Evolutionary conservation across 805 yeast genomes (phyloP).

Genomic region (Wickerhamomyces bovis): DNA sequence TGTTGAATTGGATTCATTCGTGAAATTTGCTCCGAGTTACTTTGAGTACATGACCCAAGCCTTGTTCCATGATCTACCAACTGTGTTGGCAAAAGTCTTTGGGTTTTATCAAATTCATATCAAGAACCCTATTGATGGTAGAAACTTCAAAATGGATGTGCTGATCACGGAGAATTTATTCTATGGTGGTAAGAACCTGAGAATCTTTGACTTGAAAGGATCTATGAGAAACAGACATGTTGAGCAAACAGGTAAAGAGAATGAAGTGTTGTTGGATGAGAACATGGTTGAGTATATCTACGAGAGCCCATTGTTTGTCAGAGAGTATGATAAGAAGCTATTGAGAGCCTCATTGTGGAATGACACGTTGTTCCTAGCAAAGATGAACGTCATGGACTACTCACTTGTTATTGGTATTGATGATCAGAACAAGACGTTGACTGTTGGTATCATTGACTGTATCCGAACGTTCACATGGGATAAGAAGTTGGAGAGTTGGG

Average conservation of each 20-base stretch:
- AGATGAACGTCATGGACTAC: constrained; percentile 98
- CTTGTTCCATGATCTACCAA: constrained; percentile 88
- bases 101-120: constrained; percentile 95
- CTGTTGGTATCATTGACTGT: constrained; percentile 93
- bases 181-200: constrained; percentile 69
- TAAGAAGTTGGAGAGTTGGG: constrained; percentile 97
- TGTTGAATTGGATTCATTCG: constrained; percentile 87
- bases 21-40: constrained; percentile 92
- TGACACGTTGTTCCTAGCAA: constrained; percentile 87
- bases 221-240: constrained; percentile 97
- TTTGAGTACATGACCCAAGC: constrained; percentile 96
- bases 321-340: constrained; percentile 84
- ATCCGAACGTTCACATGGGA: constrained; percentile 98
- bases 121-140: constrained; percentile 69
- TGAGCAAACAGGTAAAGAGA: constrained; percentile 90
- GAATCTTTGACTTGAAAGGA: constrained; percentile 94
- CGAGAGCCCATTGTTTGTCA: constrained; percentile 90
- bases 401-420: constrained; percentile 93
- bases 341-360: constrained; percentile 89
- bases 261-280: constrained; percentile 91
- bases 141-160: constrained; percentile 79
- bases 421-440: constrained; percentile 54
- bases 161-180: constrained; percentile 94
- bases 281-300: constrained; percentile 97
- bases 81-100: constrained; percentile 88